Evolutionary conservation across 2,329 filamentous ascomycete species (phyloP), one percentile per base, ranked within the genome.

Genomic region (Sarocladiaceae sp.): DNA sequence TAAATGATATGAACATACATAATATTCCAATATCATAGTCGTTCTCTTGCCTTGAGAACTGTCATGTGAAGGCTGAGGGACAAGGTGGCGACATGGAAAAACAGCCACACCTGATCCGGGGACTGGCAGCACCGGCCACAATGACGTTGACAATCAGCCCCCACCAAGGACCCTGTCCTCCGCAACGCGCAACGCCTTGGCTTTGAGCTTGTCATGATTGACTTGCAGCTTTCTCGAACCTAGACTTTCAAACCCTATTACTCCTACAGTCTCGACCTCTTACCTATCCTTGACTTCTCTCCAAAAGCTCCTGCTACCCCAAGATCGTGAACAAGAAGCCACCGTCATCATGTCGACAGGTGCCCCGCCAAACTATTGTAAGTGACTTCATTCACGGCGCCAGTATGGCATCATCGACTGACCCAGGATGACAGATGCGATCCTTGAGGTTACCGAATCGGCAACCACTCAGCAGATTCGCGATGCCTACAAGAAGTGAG

Each of bases 401-500:
- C 53, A 33, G 3, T 13, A 42, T 49, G 40, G 39, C 53, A 54
- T 51, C 61, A 51, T 62, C 44, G n/a, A 52, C 33, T 23, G 20
- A 39, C 35, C 29, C 52, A 36, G 18, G 51, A 54, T 35, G 40
- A 23, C 57, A 92, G 88, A 93, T 72, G 83, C 80, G 49, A 80
- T 88, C 57, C 84, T 96, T 48, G 87, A 87, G 57, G 70, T 96
- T 55, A 66, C 84, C 50, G 80, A 89, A 31, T 86, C 79, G 59
- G 91, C 93, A 29, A 87, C 84, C 0, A 82, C 85, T 54, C 84
- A 91, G 63, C 88, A 97, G 67, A 86, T 99, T 65, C 88, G 93
- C 61, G 88, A 90, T 77, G 94, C 92, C 49, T 99, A 97, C 77
- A 99, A 99, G 69, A 87, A 87, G 87, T 89, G 64, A 50, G 66